A percentile compares a stretch with the other conserved stretches of the same genome.
Conservation (phyloP, 495 filamentous ascomycete genomes). For the Aspergillus incahuasiensis region DNA sequence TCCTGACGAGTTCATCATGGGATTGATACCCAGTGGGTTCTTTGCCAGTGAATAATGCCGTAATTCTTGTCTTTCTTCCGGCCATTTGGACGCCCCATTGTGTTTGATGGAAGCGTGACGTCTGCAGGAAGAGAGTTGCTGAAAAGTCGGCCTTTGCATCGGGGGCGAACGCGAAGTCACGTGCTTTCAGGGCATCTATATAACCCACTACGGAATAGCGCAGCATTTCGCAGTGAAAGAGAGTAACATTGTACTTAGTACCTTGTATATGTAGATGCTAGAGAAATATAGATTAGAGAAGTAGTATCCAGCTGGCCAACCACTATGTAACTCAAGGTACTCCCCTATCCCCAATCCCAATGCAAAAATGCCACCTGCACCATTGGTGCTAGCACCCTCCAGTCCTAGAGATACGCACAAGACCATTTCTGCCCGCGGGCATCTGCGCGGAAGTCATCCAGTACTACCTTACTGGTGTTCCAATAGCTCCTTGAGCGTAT, state of each 20-base stretch:
- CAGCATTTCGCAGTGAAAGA: background rate
- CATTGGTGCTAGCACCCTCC: background rate
- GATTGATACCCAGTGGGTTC: constrained; percentile 21
- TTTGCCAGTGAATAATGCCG: background rate
- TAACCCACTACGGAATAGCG: constrained; percentile 13
- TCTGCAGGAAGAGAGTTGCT: background rate
- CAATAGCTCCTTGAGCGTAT: constrained; percentile 32
- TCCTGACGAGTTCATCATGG: constrained; percentile 3
- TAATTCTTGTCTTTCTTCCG: constrained; percentile 2
- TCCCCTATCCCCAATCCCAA: constrained; percentile 13
- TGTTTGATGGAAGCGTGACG: background rate
- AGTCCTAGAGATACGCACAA: background rate
- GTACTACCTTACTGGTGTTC: constrained; percentile 25
- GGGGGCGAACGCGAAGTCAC: constrained; percentile 24
- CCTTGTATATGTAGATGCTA: background rate
- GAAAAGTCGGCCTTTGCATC: background rate
- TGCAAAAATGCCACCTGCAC: constrained; percentile 16
- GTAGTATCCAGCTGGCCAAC: background rate
- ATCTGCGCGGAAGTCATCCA: background rate
- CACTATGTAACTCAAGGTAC: constrained; percentile 2
- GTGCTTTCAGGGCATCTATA: constrained; percentile 17
- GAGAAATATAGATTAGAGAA: constrained; percentile 2
- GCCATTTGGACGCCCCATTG: constrained; percentile 32
- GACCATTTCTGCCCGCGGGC: background rate
- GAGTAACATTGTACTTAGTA: background rate